A percentile compares a stretch with the other conserved stretches of the same genome.
Evolutionary conservation across 441 rosid species (phyloP).

Genomic region (Adansonia gregorii): DNA sequence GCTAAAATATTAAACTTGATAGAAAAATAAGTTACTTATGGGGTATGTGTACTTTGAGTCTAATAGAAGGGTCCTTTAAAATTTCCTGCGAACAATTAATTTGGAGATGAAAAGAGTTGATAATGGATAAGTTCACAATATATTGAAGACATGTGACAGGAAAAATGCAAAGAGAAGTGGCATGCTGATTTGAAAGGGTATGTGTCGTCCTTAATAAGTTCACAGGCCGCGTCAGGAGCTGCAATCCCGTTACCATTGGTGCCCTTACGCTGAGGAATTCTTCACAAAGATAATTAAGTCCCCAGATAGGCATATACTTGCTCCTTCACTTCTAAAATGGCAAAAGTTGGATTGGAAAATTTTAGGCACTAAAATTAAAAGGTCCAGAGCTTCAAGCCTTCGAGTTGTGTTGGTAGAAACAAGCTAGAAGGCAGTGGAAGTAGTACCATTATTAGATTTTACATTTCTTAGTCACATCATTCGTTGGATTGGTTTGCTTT

Average conservation of each 20-base stretch:
- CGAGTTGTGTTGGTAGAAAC: no score
- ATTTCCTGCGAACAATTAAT: no score
- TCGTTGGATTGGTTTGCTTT: neutral
- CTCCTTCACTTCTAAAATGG: no score
- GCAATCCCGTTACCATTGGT: neutral
- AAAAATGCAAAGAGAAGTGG: neutral
- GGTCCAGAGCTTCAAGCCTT: no score
- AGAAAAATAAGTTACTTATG: no score
- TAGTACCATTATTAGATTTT: neutral
- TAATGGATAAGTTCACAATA: neutral
- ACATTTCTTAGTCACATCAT: neutral
- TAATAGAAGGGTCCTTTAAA: no score
- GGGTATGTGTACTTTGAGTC: no score
- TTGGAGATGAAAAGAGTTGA: neutral
- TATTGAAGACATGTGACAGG: neutral
- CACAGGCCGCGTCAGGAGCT: slow-evolving; percentile 6
- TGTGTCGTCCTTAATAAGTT: neutral
- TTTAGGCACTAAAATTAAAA: no score
- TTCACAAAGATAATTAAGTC: neutral
- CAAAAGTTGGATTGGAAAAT: no score
- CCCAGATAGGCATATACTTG: neutral
- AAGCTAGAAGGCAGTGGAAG: no score
- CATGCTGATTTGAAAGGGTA: neutral
- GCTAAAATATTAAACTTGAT: no score
- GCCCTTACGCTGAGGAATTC: neutral